phyloP scores from a whole-genome alignment of 306 rosid species.

The Oemleria cerasiformis region DNA sequence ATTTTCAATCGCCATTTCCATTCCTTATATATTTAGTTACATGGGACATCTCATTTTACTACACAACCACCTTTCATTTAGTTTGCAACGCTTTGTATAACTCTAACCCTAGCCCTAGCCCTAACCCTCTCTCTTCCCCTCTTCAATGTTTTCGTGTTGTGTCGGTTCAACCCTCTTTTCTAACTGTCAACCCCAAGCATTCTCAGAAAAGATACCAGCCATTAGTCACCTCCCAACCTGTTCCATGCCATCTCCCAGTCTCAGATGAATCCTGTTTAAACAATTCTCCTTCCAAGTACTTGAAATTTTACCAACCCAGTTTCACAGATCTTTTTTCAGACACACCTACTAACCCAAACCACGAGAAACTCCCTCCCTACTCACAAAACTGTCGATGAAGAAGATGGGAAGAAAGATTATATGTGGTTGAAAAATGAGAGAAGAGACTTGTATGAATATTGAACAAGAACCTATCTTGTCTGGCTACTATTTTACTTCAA shows the following conservation, averaged over 20 bases:
- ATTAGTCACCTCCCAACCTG: neutral
- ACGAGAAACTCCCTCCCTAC: neutral
- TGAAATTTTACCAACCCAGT: neutral
- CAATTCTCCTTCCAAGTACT: neutral
- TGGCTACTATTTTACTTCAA: slow-evolving; percentile 6
- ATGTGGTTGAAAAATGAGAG: slow-evolving; percentile 21
- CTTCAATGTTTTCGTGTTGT: neutral
- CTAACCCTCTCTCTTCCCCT: neutral
- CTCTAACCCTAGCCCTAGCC: too few relatives aligned
- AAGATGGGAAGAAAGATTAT: neutral
- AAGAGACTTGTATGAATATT: slow-evolving; percentile 13
- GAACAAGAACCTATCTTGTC: slow-evolving; percentile 16
- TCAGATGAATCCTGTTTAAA: neutral
- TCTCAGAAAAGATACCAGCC: neutral
- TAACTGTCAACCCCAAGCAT: neutral
- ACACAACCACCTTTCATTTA: too few relatives aligned
- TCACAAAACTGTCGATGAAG: neutral
- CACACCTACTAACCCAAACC: neutral
- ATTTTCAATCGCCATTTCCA: neutral
- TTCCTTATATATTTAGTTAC: neutral
- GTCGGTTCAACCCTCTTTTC: neutral
- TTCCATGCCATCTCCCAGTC: neutral
- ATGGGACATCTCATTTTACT: neutral
- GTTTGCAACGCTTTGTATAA: too few relatives aligned
- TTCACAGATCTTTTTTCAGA: neutral